These are phyloP conservation scores for Aspergillus hortae DNA, from an alignment of 2,329 filamentous ascomycete genomes.

Conservation along the genomic window DNA sequence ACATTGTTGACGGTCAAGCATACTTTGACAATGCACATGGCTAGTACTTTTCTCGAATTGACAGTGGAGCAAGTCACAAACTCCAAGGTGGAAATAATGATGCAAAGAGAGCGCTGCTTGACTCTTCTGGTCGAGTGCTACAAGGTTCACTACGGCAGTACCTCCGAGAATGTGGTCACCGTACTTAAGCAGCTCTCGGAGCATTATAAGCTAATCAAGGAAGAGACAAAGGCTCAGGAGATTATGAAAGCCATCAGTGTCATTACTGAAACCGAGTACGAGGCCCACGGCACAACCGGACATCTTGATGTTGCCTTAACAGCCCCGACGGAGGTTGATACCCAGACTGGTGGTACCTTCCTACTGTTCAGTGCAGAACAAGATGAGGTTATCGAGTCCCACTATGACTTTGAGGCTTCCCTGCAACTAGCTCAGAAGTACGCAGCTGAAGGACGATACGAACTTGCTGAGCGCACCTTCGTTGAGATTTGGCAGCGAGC, in stretches of 20 bases:
- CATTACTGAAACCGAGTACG: conserved; percentile 14
- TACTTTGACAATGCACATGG: conserved; percentile 46
- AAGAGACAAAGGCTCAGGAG: conserved; percentile 45
- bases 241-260: conserved; percentile 25
- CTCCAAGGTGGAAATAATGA: conserved; percentile 31
- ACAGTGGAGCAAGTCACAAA: conserved; percentile 34
- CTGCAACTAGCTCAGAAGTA: conserved; percentile 39
- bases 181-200: conserved; percentile 45
- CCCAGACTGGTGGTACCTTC: not conserved
- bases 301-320: not conserved
- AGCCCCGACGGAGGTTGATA: not conserved
- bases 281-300: conserved; percentile 14
- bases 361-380: conserved; percentile 13
- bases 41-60: conserved; percentile 44
- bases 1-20: conserved; percentile 40
- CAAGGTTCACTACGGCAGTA: conserved; percentile 46
- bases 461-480: conserved; percentile 45
- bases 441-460: conserved; percentile 27
- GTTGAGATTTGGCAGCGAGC: conserved; percentile 51
- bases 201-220: conserved; percentile 47
- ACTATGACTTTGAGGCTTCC: conserved; percentile 31
- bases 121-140: conserved; percentile 47
- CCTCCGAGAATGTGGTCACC: conserved; percentile 45
- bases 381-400: conserved; percentile 27
- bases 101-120: conserved; percentile 43